Evolutionary conservation across 176 grass and related monocot genomes (phyloP), one percentile per base, ranked within the genome.

Genomic region (Poa annua): DNA sequence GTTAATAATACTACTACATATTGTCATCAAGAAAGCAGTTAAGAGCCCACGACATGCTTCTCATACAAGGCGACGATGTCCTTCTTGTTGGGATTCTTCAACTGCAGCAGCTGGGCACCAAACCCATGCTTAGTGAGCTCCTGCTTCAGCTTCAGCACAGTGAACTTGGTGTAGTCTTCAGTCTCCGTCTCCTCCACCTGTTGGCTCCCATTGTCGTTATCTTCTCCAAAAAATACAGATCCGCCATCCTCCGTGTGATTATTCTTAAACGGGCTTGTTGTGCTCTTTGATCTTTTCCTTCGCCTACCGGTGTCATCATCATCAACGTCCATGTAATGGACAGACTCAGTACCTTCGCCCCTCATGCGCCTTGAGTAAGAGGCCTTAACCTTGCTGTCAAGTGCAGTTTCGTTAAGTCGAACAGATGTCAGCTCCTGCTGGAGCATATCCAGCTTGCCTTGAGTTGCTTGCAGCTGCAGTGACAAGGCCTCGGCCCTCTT

Each of bases 71-170:
- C 84, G 11, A 94, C 62, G 20, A 99, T 94, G n/a, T 99, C 96
- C 75, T 96, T 99, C 89, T 99, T 99, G 74, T 92, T 96, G 20
- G 97, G 97, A 74, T 90, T 99, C 83, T 85, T 99, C 61, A 96
- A 36, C 84, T 93, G 90, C 74, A 99, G 67, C 62, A 99, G 65
- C 51, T 99, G 97, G 16, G 91, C 93, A 21, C 96, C 93, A 64
- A 94, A 96, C 29, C 97, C 97, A 1, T 96, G 79, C 91, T 92
- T 99, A 6, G 97, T 99, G 36, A 96, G 86, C 78, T 94, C 93
- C 84, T 99, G 91, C 75, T 96, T 99, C 85, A 99, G 75, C 48
- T 89, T 96, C 66, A 66, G 36, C 15, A 96, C 86, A 0, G 97
- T 96, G 47, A 99, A 96, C 75, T 90, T 99, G 29, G 57, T 90